Conservation (phyloP, 179 eudicot species). For the Actinidia chinensis region DNA sequence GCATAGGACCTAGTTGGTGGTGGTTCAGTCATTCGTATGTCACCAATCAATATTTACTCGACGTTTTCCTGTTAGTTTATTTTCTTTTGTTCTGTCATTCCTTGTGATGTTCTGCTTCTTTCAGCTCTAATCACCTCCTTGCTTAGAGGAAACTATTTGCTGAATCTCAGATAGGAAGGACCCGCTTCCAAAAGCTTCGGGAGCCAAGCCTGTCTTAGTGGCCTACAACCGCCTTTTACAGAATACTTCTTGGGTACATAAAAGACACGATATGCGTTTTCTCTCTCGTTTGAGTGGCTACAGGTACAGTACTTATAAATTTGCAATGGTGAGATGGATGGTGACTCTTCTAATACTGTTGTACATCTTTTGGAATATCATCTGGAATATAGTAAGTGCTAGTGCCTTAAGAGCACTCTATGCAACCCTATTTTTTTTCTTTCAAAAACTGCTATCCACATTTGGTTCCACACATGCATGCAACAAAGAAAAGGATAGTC, state of each 20-base stretch:
- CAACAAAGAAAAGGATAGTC: not conserved
- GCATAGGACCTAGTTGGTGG: not conserved
- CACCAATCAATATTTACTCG: conserved; percentile 2
- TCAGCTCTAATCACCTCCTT: conserved; percentile 40
- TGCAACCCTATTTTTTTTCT: not conserved
- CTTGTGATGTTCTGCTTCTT: conserved; percentile 40
- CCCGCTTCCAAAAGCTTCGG: conserved; percentile 83
- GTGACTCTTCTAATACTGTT: no score
- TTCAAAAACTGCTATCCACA: not conserved
- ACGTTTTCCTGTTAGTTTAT: not conserved
- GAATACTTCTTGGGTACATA: conserved; percentile 80
- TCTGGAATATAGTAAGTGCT: not conserved
- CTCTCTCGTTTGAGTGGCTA: not conserved
- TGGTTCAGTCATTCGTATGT: not conserved
- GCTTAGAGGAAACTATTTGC: conserved; percentile 68
- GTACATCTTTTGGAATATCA: not conserved
- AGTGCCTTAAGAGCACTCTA: not conserved
- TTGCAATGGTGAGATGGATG: not conserved
- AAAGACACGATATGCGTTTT: conserved; percentile 65
- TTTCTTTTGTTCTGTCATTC: no score
- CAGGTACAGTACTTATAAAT: not conserved
- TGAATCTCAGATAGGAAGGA: conserved; percentile 67
- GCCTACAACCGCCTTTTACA: conserved; percentile 78
- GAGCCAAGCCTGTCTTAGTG: conserved; percentile 73
- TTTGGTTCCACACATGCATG: not conserved